These are phyloP conservation scores for Neurospora sp. DNA, from an alignment of 495 filamentous ascomycete species.

Conservation along the genomic window DNA sequence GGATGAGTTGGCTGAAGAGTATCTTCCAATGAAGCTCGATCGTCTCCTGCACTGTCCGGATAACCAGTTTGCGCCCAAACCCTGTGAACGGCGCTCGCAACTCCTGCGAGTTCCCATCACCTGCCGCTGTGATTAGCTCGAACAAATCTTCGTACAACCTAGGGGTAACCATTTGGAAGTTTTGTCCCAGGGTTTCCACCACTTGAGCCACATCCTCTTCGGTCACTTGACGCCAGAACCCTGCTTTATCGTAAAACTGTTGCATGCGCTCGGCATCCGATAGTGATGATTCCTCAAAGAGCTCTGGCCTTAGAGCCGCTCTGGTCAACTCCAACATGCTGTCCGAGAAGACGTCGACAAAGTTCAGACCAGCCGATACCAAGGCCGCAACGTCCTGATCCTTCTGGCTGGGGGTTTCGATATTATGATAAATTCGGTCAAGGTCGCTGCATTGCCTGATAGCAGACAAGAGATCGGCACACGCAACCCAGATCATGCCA, in stretches of 20 bases:
- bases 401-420: constrained; percentile 21
- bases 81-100: constrained; percentile 42
- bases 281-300: constrained; percentile 56
- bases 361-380: constrained; percentile 49
- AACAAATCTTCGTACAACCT: constrained; percentile 41
- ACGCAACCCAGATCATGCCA: constrained; percentile 71
- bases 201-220: constrained; percentile 54
- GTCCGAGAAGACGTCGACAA: constrained; percentile 51
- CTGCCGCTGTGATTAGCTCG: constrained; percentile 27
- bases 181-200: constrained; percentile 45
- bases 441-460: constrained; percentile 69
- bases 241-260: constrained; percentile 57
- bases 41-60: constrained; percentile 70
- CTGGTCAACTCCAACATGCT: constrained; percentile 50
- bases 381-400: constrained; percentile 33
- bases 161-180: constrained; percentile 43
- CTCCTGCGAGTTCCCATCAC: constrained; percentile 28
- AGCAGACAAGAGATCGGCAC: constrained; percentile 66
- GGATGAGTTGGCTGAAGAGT: constrained; percentile 70
- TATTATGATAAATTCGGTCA: constrained; percentile 59
- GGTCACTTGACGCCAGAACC: constrained; percentile 61
- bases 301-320: constrained; percentile 51
- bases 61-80: constrained; percentile 61
- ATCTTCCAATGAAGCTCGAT: constrained; percentile 56
- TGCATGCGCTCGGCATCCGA: constrained; percentile 61